Conservation (phyloP, 129 eudicot species). For the Pulicaria dysenterica region DNA sequence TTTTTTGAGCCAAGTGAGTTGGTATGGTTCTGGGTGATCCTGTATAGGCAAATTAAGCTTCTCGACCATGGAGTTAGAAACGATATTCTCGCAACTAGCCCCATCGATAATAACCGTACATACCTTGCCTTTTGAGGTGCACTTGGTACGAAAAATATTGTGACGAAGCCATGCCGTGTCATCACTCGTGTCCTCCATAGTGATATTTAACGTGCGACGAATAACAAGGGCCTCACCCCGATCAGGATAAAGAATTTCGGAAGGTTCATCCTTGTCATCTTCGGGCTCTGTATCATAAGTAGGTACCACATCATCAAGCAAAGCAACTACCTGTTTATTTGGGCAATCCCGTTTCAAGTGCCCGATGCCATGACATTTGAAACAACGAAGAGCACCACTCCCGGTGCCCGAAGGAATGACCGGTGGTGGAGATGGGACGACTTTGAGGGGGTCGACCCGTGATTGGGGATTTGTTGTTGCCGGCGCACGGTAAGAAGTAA, state of each 20-base stretch:
- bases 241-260: neutral
- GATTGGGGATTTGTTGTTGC: neutral
- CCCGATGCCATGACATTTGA: slow-evolving; percentile 16
- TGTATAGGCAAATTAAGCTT: neutral
- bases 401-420: neutral
- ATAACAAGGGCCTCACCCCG: neutral
- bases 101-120: too few species aligned
- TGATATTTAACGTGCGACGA: neutral
- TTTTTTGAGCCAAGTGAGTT: too few species aligned
- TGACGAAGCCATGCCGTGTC: neutral
- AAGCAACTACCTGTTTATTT: neutral
- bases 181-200: neutral
- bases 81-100: neutral
- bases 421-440: neutral
- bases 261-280: neutral
- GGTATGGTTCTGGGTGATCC: neutral
- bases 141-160: neutral
- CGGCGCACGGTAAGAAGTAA: neutral
- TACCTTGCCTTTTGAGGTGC: neutral
- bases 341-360: slow-evolving; percentile 11
- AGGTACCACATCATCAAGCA: neutral
- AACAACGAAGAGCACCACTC: neutral
- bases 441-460: neutral
- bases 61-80: neutral
- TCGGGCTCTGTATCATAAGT: neutral